Conservation (phyloP, 306 rosid genomes). For the Cucurbita argyrosperma region DNA sequence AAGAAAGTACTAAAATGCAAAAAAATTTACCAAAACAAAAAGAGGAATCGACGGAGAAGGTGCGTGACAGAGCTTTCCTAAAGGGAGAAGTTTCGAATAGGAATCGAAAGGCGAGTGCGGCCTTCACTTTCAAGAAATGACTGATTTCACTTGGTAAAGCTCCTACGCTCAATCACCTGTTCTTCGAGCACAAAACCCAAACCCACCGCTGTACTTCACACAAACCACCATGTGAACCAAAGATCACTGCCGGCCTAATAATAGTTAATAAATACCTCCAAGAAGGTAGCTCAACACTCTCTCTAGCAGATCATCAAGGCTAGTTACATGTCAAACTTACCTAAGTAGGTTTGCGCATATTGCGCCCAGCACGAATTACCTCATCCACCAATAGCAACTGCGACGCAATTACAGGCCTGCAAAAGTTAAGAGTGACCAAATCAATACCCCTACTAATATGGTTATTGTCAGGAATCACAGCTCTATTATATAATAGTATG, state of each 20-base stretch:
- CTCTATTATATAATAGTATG: too few species aligned
- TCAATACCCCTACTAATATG: not conserved
- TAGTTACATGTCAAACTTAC: not conserved
- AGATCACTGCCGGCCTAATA: not conserved
- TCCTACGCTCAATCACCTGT: too few species aligned
- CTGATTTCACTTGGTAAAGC: too few species aligned
- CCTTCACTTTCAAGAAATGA: too few species aligned
- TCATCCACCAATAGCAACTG: slow-evolving; percentile 91
- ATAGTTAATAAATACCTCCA: not conserved
- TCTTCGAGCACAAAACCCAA: not conserved
- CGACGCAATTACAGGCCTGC: slow-evolving; percentile 90
- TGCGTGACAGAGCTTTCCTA: too few species aligned
- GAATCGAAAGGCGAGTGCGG: too few species aligned
- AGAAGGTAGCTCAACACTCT: not conserved
- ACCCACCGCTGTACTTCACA: not conserved
- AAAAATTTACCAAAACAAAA: too few species aligned
- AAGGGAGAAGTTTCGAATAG: too few species aligned
- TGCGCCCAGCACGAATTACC: slow-evolving; percentile 96
- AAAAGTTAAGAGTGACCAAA: not conserved
- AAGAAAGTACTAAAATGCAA: too few species aligned
- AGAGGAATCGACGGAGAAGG: too few species aligned
- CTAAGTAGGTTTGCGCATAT: slow-evolving; percentile 82
- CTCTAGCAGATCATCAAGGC: not conserved
- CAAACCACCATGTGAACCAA: not conserved
- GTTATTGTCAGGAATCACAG: too few species aligned